Base-by-base conservation (phyloP, 2,329 filamentous ascomycete species). In the Botrytis porri region DNA sequence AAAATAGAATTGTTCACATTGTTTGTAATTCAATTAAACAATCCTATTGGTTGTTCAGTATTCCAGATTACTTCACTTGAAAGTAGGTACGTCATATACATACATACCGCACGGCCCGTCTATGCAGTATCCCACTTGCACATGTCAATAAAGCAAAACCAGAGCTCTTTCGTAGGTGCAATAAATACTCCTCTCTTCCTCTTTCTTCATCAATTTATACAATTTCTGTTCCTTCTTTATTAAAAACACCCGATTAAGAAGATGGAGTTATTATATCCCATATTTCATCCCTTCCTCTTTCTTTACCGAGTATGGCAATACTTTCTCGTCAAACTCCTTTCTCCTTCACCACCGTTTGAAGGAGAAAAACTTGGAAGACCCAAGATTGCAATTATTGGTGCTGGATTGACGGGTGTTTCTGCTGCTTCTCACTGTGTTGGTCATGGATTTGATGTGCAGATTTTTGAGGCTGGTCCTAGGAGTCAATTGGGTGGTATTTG, bases 391-490 rank as follows among this genome's bases (percentile, higher is more conserved):
- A 84, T 93, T 45, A 89, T 93, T 76, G 91, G 91, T 3, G 89
- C 90, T 41, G 91, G 91, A 2, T 85, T 97, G 71, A 96, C 88
- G 0, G 88, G 93, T 6, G 89, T 96, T 3, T 93, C 93, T 1
- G 89, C 93, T 12, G 94, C 94, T 0, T 89, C 92, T 1, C 93
- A 97, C 80, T 94, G 92, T 79, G 89, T 95, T 51, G 93, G 93
- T 2, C 92, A 96, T 88, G 93, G 93, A 62, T 95, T 95, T 77
- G 92, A 96, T 75, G 91, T 94, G 10, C 86, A 88, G 32, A 88
- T 97, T 57, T 97, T 97, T 76, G 93, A 97, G 80, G 88, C 89
- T 12, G 91, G 92, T 1, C 82, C 85, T 6, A 85, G 89, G 75
- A 86, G 92, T 25, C 85, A 88, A 37, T 81, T 97, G 0, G 93